Evolutionary conservation across 2,329 filamentous ascomycete species (phyloP).

Genomic region (Pseudopithomyces chartarum): DNA sequence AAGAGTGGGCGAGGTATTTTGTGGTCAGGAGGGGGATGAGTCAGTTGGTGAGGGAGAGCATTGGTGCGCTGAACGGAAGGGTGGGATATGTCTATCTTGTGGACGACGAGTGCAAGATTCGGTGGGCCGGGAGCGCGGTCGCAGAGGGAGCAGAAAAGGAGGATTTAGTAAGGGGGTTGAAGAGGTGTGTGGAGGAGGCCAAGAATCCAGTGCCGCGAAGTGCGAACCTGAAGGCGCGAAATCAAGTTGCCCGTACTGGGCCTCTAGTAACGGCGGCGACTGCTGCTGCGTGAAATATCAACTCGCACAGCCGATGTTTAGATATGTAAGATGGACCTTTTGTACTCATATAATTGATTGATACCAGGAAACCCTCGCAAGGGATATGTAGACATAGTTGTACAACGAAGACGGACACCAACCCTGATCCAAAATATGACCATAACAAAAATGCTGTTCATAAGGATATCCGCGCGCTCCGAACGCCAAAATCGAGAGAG

Average conservation of each 20-base stretch:
- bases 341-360: slow-evolving; percentile 4
- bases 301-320: not conserved
- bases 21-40: slow-evolving; percentile 62
- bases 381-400: slow-evolving; percentile 32
- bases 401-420: slow-evolving; percentile 27
- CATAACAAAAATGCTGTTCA: slow-evolving; percentile 20
- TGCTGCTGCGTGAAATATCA: not conserved
- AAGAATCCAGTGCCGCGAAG: not conserved
- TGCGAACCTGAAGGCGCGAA: slow-evolving; percentile 22
- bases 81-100: slow-evolving; percentile 94
- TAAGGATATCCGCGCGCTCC: slow-evolving; percentile 25
- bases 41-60: slow-evolving; percentile 61
- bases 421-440: slow-evolving; percentile 14
- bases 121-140: slow-evolving; percentile 87
- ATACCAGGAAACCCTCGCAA: slow-evolving; percentile 11
- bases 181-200: slow-evolving; percentile 58
- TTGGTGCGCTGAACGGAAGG: slow-evolving; percentile 80
- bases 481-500: slow-evolving; percentile 25
- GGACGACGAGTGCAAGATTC: slow-evolving; percentile 83
- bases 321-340: not conserved
- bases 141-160: slow-evolving; percentile 69
- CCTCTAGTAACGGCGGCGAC: not conserved
- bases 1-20: slow-evolving; percentile 64
- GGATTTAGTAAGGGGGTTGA: slow-evolving; percentile 68
- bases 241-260: not conserved